Percentiles rank a stretch among this genome's conserved stretches.
These are phyloP conservation scores for Metschnikowia lachancei DNA, from an alignment of 805 yeast genomes.

Conservation along the genomic window DNA sequence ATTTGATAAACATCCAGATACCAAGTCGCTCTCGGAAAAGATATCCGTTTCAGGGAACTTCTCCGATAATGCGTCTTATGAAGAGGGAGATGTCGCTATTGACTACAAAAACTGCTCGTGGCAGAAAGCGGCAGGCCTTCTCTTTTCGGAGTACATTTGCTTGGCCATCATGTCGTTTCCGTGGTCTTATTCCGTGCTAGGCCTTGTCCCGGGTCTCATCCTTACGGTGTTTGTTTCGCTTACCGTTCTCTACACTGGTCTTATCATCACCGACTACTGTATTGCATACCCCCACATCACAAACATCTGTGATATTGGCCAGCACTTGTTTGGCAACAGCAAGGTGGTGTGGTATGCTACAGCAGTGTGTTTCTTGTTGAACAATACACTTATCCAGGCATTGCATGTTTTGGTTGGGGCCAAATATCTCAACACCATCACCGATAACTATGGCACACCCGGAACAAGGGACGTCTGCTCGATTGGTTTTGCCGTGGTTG, in stretches of 20 bases:
- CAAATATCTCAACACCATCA: slow-evolving; percentile 54
- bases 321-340: slow-evolving; percentile 50
- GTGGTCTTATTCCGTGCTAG: slow-evolving; percentile 60
- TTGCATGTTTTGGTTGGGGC: slow-evolving; percentile 61
- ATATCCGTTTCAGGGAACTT: neutral
- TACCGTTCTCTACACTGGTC: slow-evolving; percentile 54
- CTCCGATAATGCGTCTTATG: slow-evolving; percentile 7
- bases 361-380: slow-evolving; percentile 51
- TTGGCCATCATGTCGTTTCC: slow-evolving; percentile 66
- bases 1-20: too few species aligned
- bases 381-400: slow-evolving; percentile 57
- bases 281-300: slow-evolving; percentile 50
- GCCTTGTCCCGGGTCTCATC: slow-evolving; percentile 56
- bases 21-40: neutral
- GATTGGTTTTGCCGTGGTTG: slow-evolving; percentile 50
- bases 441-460: slow-evolving; percentile 36
- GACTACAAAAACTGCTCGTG: slow-evolving; percentile 54
- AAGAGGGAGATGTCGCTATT: slow-evolving; percentile 26
- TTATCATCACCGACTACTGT: slow-evolving; percentile 54
- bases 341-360: slow-evolving; percentile 56
- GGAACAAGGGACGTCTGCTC: slow-evolving; percentile 38
- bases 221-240: slow-evolving; percentile 50
- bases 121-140: slow-evolving; percentile 58
- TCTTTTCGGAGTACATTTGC: slow-evolving; percentile 59
- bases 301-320: slow-evolving; percentile 59